These are phyloP conservation scores for Durusdinium trenchii DNA, from an alignment of 73 alveolate species.

Conservation along the genomic window DNA sequence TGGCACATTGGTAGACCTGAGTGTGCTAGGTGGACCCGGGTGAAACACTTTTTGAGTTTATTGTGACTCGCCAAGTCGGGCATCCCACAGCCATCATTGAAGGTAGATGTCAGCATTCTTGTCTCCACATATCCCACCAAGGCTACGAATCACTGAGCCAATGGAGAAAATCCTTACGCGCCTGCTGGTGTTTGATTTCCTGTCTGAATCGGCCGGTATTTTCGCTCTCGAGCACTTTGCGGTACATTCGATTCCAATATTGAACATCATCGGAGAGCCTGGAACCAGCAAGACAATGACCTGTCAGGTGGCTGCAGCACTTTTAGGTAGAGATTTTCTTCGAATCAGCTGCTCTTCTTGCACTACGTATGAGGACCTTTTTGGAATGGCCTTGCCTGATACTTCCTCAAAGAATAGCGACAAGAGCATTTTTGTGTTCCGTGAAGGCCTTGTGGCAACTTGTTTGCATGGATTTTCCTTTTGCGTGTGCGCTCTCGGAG, in stretches of 20 bases:
- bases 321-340: neutral
- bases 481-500: too few species aligned
- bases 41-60: too few species aligned
- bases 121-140: neutral
- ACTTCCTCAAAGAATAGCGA: neutral
- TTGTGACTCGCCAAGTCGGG: too few species aligned
- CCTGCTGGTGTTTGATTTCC: neutral
- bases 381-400: neutral
- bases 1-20: too few species aligned
- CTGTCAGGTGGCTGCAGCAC: neutral
- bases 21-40: too few species aligned
- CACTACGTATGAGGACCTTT: neutral
- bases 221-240: neutral
- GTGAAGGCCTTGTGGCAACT: neutral
- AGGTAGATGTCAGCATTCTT: too few species aligned
- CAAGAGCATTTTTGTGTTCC: neutral
- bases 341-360: neutral
- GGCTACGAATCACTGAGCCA: neutral
- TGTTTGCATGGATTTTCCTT: too few species aligned
- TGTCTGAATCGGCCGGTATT: neutral
- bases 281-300: neutral
- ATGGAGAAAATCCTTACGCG: neutral
- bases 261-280: neutral
- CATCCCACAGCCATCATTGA: too few species aligned
- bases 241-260: neutral